Base-by-base conservation (phyloP, 163 green algal species). In the Prototheca wickerhamii region DNA sequence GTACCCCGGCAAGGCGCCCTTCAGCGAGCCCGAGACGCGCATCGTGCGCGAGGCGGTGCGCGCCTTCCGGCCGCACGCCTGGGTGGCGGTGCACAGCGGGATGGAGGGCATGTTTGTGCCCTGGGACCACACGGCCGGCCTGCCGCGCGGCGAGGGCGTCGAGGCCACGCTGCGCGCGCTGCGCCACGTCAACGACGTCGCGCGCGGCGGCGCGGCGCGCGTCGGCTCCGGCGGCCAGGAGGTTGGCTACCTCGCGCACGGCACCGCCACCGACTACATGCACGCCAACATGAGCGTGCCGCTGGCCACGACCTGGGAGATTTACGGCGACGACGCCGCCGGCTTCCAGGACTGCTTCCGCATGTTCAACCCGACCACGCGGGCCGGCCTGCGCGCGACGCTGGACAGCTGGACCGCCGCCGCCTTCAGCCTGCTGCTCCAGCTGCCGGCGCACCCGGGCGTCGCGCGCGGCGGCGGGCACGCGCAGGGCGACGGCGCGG, bases 71-170 rank as follows among this genome's bases (percentile, higher is more conserved):
- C 93, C 91, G 23, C 87, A 97, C 64, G 80, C 89, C 23, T 98
- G 91, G 92, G 67, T 96, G 33, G 96, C 95, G 63, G 78, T 96
- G 44, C 93, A 99, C 77, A 90, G 76, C 28, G 93, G 93, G 52
- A 98, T 97, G 91, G 85, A 95, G 65, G 92, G 89, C 15, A 76
- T 99, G 42, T 98, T 98, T 73, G 92, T 89, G 67, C 91, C 93
- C 0, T 98, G 88, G 46, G 92, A 98, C 77, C 91, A 98, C 75
- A 58, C 77, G 53, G 53, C 10, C 23, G 53, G 53, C 6, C 23
- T n/a, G 53, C 29, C 53, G 1, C 17, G 21, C 23, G 29, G 28
- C 53, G 53, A 10, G 23, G 53, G 29, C 33, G 37, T 3, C 15
- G 25, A 31, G 5, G 66, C 61, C 23, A 76, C 71, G 2, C 58